Evolutionary conservation across 2,329 filamentous ascomycete species (phyloP).

Genomic region (Metarhizium robertsii): DNA sequence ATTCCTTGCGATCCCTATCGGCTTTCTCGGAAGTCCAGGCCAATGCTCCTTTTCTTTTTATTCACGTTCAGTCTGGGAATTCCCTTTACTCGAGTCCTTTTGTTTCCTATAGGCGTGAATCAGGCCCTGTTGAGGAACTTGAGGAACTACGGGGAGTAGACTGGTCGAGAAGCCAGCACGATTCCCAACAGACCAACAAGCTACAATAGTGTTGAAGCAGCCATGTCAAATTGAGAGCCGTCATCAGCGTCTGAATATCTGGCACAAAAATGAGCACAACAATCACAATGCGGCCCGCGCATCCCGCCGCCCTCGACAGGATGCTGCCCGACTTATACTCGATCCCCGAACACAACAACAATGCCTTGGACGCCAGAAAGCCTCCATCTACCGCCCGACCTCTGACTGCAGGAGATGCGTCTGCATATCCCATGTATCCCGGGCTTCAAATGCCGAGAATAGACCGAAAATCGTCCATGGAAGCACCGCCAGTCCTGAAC

Average conservation of each 20-base stretch:
- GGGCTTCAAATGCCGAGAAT: conserved; percentile 19
- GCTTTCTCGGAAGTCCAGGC: background rate
- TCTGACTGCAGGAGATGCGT: conserved; percentile 10
- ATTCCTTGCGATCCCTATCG: background rate
- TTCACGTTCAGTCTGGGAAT: background rate
- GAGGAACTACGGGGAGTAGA: background rate
- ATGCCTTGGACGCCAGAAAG: conserved; percentile 9
- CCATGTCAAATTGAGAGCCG: background rate
- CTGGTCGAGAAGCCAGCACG: background rate
- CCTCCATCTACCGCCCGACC: conserved; percentile 4
- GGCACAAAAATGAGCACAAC: conserved; percentile 9
- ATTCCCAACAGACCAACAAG: background rate
- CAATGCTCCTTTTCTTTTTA: background rate
- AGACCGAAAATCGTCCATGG: conserved; percentile 12
- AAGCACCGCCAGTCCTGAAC: conserved; percentile 21
- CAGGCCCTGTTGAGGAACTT: too few species aligned
- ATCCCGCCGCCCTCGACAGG: conserved; percentile 7
- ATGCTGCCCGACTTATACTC: conserved; percentile 9
- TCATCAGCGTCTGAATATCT: background rate
- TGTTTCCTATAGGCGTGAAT: background rate
- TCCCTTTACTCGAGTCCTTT: background rate
- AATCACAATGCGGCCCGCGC: conserved; percentile 8
- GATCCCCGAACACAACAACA: conserved; percentile 4
- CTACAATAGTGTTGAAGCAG: background rate
- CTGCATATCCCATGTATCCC: conserved; percentile 21